Evolutionary conservation across 2,329 filamentous ascomycete genomes (phyloP).

Genomic region (Phyllosticta ampelicida): DNA sequence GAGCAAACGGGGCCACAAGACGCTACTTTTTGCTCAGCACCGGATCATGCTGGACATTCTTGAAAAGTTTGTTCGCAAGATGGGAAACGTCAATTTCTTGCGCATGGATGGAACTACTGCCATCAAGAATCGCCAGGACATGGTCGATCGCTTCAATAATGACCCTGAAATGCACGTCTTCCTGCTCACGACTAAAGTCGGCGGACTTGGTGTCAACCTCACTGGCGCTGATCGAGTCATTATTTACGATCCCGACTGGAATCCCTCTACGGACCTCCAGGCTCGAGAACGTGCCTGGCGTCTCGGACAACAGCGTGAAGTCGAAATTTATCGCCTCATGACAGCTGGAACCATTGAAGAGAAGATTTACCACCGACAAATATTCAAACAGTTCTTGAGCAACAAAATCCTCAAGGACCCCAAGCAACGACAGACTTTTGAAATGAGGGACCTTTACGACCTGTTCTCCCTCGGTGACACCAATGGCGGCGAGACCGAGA

Average conservation of each 20-base stretch:
- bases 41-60: constrained; percentile 93
- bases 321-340: constrained; percentile 96
- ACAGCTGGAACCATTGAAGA: constrained; percentile 96
- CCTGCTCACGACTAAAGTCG: constrained; percentile 88
- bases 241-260: constrained; percentile 98
- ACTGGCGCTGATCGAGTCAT: constrained; percentile 94
- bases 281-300: constrained; percentile 93
- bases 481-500: constrained; percentile 57
- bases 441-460: constrained; percentile 81
- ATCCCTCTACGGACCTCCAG: constrained; percentile 91
- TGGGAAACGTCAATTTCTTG: constrained; percentile 63
- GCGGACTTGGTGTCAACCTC: constrained; percentile 84
- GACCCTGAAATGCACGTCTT: constrained; percentile 74
- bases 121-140: constrained; percentile 74
- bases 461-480: constrained; percentile 67
- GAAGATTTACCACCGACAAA: constrained; percentile 97
- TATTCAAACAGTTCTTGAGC: constrained; percentile 95
- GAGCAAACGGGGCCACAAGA: constrained; percentile 89
- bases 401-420: constrained; percentile 94
- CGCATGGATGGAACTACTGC: constrained; percentile 91
- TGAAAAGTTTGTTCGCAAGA: constrained; percentile 61
- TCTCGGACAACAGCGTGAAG: constrained; percentile 85
- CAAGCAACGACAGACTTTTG: constrained; percentile 84
- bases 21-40: constrained; percentile 83
- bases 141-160: constrained; percentile 90